Conservation (phyloP, 2,329 filamentous ascomycete species). For the Diaporthe batatas region DNA sequence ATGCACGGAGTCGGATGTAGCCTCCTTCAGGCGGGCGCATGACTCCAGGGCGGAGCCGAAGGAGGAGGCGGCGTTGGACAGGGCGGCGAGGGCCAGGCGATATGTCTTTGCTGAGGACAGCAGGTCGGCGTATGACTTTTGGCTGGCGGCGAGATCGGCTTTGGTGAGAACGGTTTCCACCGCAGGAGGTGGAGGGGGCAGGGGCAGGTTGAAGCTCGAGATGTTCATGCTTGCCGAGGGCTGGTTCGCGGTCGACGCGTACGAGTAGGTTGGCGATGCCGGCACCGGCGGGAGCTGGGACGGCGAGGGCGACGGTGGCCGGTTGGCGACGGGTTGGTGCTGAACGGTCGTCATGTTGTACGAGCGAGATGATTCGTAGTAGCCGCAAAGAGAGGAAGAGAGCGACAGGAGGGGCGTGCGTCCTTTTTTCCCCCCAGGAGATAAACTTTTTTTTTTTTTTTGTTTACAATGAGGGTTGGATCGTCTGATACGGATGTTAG, state of each 20-base stretch:
- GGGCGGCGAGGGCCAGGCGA: constrained; percentile 70
- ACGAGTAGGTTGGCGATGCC: constrained; percentile 72
- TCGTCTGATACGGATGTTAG: constrained; percentile 28
- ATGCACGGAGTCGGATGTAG: constrained; percentile 69
- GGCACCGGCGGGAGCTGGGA: constrained; percentile 73
- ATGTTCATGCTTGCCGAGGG: constrained; percentile 57
- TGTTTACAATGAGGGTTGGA: constrained; percentile 25
- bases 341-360: constrained; percentile 36
- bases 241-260: constrained; percentile 70
- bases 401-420: constrained; percentile 48
- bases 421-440: constrained; percentile 36
- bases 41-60: constrained; percentile 76
- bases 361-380: constrained; percentile 7
- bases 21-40: constrained; percentile 77
- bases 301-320: constrained; percentile 63
- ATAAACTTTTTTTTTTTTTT: constrained; percentile 21
- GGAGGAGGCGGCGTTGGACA: constrained; percentile 72
- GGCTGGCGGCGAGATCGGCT: constrained; percentile 73
- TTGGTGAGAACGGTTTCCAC: constrained; percentile 72
- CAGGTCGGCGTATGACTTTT: constrained; percentile 73
- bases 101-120: constrained; percentile 74
- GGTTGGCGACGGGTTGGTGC: constrained; percentile 21
- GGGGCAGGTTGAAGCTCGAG: constrained; percentile 65
- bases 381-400: neutral
- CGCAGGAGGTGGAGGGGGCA: constrained; percentile 72